Evolutionary conservation across 169 alveolate species (phyloP).

Genomic region (Nephromyces sp.): DNA sequence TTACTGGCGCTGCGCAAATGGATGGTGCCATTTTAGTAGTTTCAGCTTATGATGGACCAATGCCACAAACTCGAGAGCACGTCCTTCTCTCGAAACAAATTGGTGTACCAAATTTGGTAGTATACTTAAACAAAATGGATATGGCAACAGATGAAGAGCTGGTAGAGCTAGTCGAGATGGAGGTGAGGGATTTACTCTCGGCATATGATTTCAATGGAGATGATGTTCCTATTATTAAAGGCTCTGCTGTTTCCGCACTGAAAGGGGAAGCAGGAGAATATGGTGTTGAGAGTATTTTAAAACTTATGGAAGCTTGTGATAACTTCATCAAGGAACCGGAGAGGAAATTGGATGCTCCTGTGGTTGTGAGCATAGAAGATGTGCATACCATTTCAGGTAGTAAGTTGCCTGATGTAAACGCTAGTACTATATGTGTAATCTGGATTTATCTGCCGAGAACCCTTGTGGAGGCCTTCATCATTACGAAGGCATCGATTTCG

Average conservation of each 20-base stretch:
- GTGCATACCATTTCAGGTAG: constrained; percentile 19
- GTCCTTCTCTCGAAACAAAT: constrained; percentile 73
- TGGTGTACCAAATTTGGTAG: constrained; percentile 63
- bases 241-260: constrained; percentile 83
- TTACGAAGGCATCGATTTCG: no score
- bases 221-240: constrained; percentile 72
- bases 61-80: constrained; percentile 84
- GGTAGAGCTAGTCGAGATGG: constrained; percentile 88
- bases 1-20: constrained; percentile 90
- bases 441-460: no score
- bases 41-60: constrained; percentile 90
- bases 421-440: no score
- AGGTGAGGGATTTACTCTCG: constrained; percentile 48
- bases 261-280: constrained; percentile 48
- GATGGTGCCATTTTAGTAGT: constrained; percentile 88
- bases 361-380: constrained; percentile 16
- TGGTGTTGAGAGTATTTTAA: constrained; percentile 54
- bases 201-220: constrained; percentile 42
- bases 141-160: constrained; percentile 81
- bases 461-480: no score
- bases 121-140: constrained; percentile 82
- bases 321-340: constrained; percentile 46
- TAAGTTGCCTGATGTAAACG: neutral
- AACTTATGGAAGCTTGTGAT: constrained; percentile 76
- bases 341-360: constrained; percentile 25